Percentiles rank a stretch among this genome's conserved stretches.
phyloP scores from a whole-genome alignment of 192 early-diverging fungal genomes.

The Umbelopsis isabellina region DNA sequence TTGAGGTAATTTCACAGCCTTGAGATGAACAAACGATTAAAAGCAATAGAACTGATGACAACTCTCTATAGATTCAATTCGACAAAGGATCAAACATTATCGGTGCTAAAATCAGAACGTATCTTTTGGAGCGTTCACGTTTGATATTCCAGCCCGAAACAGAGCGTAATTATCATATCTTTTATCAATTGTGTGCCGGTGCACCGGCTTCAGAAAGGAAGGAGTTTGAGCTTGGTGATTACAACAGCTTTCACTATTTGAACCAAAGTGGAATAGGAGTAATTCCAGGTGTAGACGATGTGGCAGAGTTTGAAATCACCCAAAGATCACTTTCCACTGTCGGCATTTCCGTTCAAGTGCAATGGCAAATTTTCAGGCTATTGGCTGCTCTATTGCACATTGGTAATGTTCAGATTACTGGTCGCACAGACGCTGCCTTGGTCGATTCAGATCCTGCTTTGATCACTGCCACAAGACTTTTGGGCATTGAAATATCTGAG shows the following conservation, averaged over 20 bases:
- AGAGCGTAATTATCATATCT: slow-evolving; percentile 99
- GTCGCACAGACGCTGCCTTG: slow-evolving; percentile 70
- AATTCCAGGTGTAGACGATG: slow-evolving; percentile 91
- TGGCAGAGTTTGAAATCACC: slow-evolving; percentile 87
- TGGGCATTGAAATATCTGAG: slow-evolving; percentile 76
- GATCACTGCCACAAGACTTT: slow-evolving; percentile 65
- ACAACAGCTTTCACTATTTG: slow-evolving; percentile 82
- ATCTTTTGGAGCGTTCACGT: slow-evolving; percentile 94
- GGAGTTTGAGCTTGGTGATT: slow-evolving; percentile 79
- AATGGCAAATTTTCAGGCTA: slow-evolving; percentile 90
- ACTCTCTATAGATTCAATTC: slow-evolving; percentile 75
- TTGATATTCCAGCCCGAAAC: slow-evolving; percentile 91
- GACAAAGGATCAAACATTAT: slow-evolving; percentile 82
- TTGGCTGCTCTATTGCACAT: slow-evolving; percentile 93
- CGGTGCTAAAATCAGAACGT: slow-evolving; percentile 94
- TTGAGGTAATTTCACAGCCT: slow-evolving; percentile 58
- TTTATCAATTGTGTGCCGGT: slow-evolving; percentile 97
- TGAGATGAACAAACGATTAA: neutral
- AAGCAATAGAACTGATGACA: neutral
- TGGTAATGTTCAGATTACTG: slow-evolving; percentile 91
- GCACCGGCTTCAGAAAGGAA: slow-evolving; percentile 82
- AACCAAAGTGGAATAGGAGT: slow-evolving; percentile 83
- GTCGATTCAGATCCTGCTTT: slow-evolving; percentile 80
- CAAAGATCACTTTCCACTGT: slow-evolving; percentile 83
- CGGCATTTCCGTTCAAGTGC: slow-evolving; percentile 79